Conservation (phyloP, 2,329 filamentous ascomycete genomes). For the Cordyceps tenuipes region DNA sequence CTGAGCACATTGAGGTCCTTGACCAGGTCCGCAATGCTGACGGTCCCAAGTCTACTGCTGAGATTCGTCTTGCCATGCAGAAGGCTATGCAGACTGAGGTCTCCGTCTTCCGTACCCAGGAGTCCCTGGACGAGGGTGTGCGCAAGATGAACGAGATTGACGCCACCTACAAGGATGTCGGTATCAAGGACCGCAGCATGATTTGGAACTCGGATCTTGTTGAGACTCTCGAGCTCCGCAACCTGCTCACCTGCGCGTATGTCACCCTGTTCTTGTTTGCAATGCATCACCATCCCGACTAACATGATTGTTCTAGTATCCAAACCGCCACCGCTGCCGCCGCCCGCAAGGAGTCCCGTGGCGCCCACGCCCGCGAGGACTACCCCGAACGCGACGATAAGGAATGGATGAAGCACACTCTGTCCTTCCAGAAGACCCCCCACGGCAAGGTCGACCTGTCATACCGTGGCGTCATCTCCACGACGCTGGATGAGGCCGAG, state of each 20-base stretch:
- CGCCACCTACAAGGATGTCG: slow-evolving; percentile 68
- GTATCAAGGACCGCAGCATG: slow-evolving; percentile 98
- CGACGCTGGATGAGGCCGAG: slow-evolving; percentile 88
- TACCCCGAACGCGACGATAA: slow-evolving; percentile 90
- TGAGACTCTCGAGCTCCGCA: slow-evolving; percentile 90
- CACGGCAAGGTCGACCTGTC: slow-evolving; percentile 79
- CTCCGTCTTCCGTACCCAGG: slow-evolving; percentile 90
- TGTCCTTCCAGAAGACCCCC: slow-evolving; percentile 89
- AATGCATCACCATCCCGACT: background rate
- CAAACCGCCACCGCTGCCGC: slow-evolving; percentile 89
- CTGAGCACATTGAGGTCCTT: slow-evolving; percentile 76
- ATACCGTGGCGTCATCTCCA: slow-evolving; percentile 75
- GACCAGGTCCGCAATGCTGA: slow-evolving; percentile 78
- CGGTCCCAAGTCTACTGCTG: slow-evolving; percentile 78
- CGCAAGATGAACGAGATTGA: slow-evolving; percentile 81
- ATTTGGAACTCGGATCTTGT: slow-evolving; percentile 99
- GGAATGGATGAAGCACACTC: slow-evolving; percentile 99
- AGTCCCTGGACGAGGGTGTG: slow-evolving; percentile 89
- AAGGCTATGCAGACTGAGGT: slow-evolving; percentile 98
- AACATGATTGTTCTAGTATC: slow-evolving; percentile 39
- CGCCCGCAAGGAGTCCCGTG: slow-evolving; percentile 93
- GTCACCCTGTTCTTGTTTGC: slow-evolving; percentile 30
- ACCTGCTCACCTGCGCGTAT: slow-evolving; percentile 92
- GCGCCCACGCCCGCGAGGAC: slow-evolving; percentile 94
- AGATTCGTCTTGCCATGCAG: slow-evolving; percentile 88